Conservation (phyloP, 2,329 filamentous ascomycete species). For the Alternaria gaisen region DNA sequence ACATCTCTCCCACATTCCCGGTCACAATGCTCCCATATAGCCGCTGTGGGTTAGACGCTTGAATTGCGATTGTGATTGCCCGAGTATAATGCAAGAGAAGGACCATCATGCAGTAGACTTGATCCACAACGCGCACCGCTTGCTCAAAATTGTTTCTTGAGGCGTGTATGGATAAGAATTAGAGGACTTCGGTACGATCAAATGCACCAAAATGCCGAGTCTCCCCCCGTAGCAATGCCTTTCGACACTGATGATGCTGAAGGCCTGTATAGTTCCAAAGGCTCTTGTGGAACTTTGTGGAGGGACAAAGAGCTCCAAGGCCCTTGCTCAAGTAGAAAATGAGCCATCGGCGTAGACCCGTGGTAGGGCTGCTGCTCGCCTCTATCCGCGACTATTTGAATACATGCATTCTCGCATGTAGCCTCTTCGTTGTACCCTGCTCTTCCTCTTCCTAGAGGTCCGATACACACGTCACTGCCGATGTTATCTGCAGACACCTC, state of each 20-base stretch:
- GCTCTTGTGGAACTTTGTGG: neutral
- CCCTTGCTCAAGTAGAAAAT: conserved; percentile 20
- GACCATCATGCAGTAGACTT: neutral
- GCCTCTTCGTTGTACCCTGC: conserved; percentile 9
- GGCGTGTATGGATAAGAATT: neutral
- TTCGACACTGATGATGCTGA: neutral
- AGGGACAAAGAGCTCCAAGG: conserved; percentile 15
- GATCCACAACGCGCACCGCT: neutral
- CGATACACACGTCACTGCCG: conserved; percentile 7
- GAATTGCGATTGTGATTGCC: neutral
- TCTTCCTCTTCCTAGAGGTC: neutral
- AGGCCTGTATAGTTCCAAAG: neutral
- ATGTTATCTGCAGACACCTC: neutral
- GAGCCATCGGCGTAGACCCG: conserved; percentile 12
- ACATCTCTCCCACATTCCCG: neutral
- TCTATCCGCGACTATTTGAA: neutral
- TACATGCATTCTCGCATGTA: neutral
- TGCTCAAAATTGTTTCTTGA: neutral
- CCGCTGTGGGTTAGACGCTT: neutral
- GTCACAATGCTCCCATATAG: neutral
- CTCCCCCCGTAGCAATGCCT: neutral
- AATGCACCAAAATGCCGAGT: neutral
- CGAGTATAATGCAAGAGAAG: neutral
- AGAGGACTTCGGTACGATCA: neutral
- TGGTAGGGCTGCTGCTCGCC: neutral